These are phyloP conservation scores for Saturnispora quitensis DNA, from an alignment of 805 yeast species.

Conservation along the genomic window DNA sequence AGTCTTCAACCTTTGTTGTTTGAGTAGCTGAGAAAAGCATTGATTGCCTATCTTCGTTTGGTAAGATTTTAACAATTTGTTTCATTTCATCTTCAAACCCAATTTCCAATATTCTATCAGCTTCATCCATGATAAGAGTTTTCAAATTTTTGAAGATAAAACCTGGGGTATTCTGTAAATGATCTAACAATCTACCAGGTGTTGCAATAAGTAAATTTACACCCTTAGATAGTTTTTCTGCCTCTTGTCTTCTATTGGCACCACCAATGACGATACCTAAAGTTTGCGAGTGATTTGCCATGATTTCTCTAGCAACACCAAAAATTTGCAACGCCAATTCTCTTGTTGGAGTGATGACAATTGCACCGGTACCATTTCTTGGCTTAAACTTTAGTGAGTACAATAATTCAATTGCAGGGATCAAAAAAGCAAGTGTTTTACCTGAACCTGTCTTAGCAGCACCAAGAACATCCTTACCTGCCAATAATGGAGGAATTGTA, in stretches of 20 bases:
- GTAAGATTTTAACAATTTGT: conserved; percentile 89
- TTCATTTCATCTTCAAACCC: conserved; percentile 99
- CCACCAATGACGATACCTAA: conserved; percentile 98
- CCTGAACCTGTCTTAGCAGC: conserved; percentile 99
- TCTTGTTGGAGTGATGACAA: conserved; percentile 94
- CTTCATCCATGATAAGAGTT: conserved; percentile 93
- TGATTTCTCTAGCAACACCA: conserved; percentile 92
- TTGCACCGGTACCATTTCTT: conserved; percentile 95
- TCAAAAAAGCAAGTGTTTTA: conserved; percentile 88
- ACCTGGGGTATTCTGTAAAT: conserved; percentile 89
- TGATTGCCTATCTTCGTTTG: conserved; percentile 86
- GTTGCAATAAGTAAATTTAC: conserved; percentile 92
- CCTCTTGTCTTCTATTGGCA: conserved; percentile 95
- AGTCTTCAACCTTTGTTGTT: conserved; percentile 96
- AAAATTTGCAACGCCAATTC: conserved; percentile 96
- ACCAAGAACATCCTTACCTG: conserved; percentile 95
- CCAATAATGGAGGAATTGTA: conserved; percentile 92
- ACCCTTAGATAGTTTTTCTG: conserved; percentile 88
- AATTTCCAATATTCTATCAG: conserved; percentile 93
- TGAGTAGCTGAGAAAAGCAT: conserved; percentile 99
- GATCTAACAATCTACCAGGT: conserved; percentile 95
- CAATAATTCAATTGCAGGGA: conserved; percentile 91
- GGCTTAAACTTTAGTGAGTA: conserved; percentile 91
- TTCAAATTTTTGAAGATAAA: conserved; percentile 90
- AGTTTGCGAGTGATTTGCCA: conserved; percentile 87